These are phyloP conservation scores for Coffea humblotiana DNA, from an alignment of 305 asterid genomes.

Conservation along the genomic window DNA sequence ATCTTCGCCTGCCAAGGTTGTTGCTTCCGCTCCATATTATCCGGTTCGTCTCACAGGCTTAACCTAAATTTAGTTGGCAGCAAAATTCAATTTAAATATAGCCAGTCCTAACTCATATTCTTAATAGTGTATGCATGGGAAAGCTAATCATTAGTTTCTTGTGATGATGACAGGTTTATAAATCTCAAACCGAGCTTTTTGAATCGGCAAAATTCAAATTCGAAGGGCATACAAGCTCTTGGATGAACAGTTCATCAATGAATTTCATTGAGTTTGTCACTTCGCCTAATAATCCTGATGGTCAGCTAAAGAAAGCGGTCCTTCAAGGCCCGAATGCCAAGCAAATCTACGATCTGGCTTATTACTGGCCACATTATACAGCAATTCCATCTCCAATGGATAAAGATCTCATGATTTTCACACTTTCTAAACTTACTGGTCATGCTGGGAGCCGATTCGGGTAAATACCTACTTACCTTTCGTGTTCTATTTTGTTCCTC, in stretches of 20 bases:
- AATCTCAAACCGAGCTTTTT: slow-evolving; percentile 39
- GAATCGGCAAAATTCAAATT: slow-evolving; percentile 29
- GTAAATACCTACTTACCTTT: slow-evolving; percentile 18
- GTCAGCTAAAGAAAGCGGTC: slow-evolving; percentile 39
- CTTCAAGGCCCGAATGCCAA: slow-evolving; percentile 35
- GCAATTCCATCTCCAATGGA: slow-evolving; percentile 64
- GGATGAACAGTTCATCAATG: slow-evolving; percentile 6
- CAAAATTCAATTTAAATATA: neutral
- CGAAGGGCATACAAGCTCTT: slow-evolving; percentile 42
- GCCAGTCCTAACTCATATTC: too few relatives aligned
- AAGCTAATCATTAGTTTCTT: neutral
- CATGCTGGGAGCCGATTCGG: slow-evolving; percentile 79
- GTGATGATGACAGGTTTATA: slow-evolving; percentile 42
- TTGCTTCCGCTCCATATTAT: slow-evolving; percentile 53
- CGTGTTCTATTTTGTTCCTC: neutral
- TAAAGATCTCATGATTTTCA: slow-evolving; percentile 68
- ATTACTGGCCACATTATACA: slow-evolving; percentile 73
- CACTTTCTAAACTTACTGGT: slow-evolving; percentile 76
- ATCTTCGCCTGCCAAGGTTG: slow-evolving; percentile 51
- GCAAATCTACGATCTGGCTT: slow-evolving; percentile 58
- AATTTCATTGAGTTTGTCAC: slow-evolving; percentile 60
- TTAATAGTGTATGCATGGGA: too few relatives aligned
- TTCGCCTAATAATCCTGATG: slow-evolving; percentile 80
- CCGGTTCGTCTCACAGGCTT: slow-evolving; percentile 34
- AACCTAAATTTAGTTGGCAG: neutral